Conservation (phyloP, 371 early-diverging fungal genomes). For the Blakeslea trispora region DNA sequence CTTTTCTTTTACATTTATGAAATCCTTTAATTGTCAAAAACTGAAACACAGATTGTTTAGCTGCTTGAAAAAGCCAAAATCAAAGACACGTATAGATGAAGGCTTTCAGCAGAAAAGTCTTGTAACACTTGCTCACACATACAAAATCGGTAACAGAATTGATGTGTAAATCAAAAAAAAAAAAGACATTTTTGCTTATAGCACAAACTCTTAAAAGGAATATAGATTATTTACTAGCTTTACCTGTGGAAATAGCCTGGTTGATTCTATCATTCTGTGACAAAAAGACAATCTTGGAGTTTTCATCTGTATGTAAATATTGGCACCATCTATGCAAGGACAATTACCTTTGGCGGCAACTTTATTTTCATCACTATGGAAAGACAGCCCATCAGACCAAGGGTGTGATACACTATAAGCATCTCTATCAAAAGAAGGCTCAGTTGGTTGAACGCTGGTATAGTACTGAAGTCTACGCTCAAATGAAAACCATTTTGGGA, state of each 20-base stretch:
- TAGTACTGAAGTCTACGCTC: background rate
- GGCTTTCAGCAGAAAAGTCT: constrained; percentile 17
- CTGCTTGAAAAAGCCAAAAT: constrained; percentile 14
- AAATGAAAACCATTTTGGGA: constrained; percentile 50
- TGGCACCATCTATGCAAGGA: constrained; percentile 19
- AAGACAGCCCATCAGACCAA: no score
- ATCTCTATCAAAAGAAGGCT: constrained; percentile 10
- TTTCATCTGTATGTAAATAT: constrained; percentile 6
- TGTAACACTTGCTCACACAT: background rate
- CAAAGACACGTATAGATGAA: constrained; percentile 20
- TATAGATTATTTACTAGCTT: constrained; percentile 9
- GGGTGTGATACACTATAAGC: constrained; percentile 8
- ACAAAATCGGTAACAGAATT: background rate
- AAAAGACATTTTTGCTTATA: no score
- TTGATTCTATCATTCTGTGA: constrained; percentile 17
- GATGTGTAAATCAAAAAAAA: no score
- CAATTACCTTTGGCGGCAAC: constrained; percentile 17
- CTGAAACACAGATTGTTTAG: background rate
- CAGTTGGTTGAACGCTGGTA: constrained; percentile 23
- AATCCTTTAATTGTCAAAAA: constrained; percentile 1
- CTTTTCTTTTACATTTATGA: background rate
- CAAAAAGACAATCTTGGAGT: constrained; percentile 5
- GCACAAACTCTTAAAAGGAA: no score
- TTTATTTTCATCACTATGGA: constrained; percentile 14
- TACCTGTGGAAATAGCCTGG: constrained; percentile 19